Conservation (phyloP, 2,329 filamentous ascomycete species). For the Amesomyces nigricolor region DNA sequence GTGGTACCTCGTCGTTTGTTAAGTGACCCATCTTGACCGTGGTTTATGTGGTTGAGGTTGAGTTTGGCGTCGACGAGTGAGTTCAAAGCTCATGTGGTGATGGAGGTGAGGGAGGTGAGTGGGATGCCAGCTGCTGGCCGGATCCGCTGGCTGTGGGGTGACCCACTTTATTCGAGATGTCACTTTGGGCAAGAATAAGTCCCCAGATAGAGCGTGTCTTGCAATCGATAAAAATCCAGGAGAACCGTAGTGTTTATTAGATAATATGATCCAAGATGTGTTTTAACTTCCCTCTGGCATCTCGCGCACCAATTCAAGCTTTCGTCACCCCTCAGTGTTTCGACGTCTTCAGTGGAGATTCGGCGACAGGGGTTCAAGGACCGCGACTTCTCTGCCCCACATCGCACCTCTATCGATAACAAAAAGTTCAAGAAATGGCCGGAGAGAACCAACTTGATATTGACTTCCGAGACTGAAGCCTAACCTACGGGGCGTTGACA, state of each 20-base stretch:
- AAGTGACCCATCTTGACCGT: slow-evolving; percentile 31
- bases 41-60: no score
- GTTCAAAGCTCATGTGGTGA: not conserved
- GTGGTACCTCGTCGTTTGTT: slow-evolving; percentile 37
- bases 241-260: no score
- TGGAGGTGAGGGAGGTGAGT: not conserved
- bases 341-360: not conserved
- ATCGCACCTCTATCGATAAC: slow-evolving; percentile 15
- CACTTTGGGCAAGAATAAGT: no score
- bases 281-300: no score
- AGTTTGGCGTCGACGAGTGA: not conserved
- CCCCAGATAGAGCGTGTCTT: no score
- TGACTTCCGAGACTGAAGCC: no score
- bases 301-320: no score
- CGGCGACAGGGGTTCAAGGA: no score
- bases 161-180: not conserved
- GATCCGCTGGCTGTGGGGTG: not conserved
- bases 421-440: slow-evolving; percentile 15
- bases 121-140: not conserved
- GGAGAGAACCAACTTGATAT: no score
- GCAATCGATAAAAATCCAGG: no score
- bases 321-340: not conserved
- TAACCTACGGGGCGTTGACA: no score
- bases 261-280: no score
- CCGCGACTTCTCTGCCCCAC: not conserved